Evolutionary conservation across 768 basidiomycete species (phyloP).

Genomic region (Termitomyces sp.): DNA sequence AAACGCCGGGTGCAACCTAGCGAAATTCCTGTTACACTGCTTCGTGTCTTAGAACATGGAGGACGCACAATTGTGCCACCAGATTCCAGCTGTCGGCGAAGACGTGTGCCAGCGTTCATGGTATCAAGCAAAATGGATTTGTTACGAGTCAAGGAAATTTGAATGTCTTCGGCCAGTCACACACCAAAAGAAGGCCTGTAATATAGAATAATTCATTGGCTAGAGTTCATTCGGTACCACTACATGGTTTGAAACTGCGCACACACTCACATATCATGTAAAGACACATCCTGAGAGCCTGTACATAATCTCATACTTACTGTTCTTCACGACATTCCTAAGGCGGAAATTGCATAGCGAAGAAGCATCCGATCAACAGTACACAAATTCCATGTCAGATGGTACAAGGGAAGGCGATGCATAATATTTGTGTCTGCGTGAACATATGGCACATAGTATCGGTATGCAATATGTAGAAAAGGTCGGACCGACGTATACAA

Average conservation of each 20-base stretch:
- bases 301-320: neutral
- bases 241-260: neutral
- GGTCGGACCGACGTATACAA: neutral
- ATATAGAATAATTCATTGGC: neutral
- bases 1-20: constrained; percentile 29
- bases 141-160: neutral
- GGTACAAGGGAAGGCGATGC: constrained; percentile 6
- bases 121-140: neutral
- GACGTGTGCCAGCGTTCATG: constrained; percentile 10
- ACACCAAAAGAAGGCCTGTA: neutral
- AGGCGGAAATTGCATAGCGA: neutral
- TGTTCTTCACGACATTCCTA: neutral
- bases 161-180: neutral
- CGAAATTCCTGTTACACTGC: too few species aligned
- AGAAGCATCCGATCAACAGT: neutral
- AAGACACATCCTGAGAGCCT: neutral
- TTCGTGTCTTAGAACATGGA: neutral
- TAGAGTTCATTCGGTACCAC: too few species aligned
- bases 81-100: constrained; percentile 7
- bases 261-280: neutral
- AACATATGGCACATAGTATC: constrained; percentile 14
- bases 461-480: constrained; percentile 11
- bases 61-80: constrained; percentile 4
- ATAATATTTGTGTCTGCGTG: constrained; percentile 15
- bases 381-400: neutral